Evolutionary conservation across 148 eudicot species (phyloP).

Genomic region (Heliosperma pusillum): DNA sequence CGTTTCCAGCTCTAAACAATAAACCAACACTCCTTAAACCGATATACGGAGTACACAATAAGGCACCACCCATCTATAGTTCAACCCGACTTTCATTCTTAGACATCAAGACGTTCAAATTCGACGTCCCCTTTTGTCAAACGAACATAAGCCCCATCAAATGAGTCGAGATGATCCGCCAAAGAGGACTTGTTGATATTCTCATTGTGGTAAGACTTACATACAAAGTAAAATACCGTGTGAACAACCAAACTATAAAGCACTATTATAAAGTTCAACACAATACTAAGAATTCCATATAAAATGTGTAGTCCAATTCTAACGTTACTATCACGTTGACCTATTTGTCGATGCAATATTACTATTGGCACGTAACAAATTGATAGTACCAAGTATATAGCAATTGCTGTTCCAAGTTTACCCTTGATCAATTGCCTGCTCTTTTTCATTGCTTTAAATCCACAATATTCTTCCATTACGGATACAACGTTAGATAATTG

Average conservation of each 20-base stretch:
- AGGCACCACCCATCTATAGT: too few species aligned
- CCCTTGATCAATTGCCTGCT: slow-evolving; percentile 48
- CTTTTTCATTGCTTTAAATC: slow-evolving; percentile 42
- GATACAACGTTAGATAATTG: slow-evolving; percentile 41
- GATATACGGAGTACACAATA: too few species aligned
- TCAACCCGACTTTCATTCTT: slow-evolving; percentile 5
- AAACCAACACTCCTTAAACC: too few species aligned
- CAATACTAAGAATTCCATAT: slow-evolving; percentile 26
- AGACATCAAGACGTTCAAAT: slow-evolving; percentile 27
- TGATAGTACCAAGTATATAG: slow-evolving; percentile 17
- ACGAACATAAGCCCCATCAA: slow-evolving; percentile 42
- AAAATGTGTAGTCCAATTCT: slow-evolving; percentile 19
- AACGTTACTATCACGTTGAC: background rate
- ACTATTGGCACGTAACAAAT: slow-evolving; percentile 15
- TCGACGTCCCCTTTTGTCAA: slow-evolving; percentile 32
- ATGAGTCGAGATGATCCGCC: slow-evolving; percentile 40
- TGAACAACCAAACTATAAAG: slow-evolving; percentile 37
- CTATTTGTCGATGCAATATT: slow-evolving; percentile 9
- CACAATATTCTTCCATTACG: slow-evolving; percentile 36
- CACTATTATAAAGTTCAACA: slow-evolving; percentile 16
- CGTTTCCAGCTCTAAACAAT: too few species aligned
- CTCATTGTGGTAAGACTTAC: slow-evolving; percentile 59
- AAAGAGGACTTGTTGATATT: slow-evolving; percentile 39
- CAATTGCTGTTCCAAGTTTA: slow-evolving; percentile 31
- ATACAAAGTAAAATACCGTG: slow-evolving; percentile 50